Base-by-base conservation (phyloP, 352 stramenopile species). In the Phytopythium montanum region DNA sequence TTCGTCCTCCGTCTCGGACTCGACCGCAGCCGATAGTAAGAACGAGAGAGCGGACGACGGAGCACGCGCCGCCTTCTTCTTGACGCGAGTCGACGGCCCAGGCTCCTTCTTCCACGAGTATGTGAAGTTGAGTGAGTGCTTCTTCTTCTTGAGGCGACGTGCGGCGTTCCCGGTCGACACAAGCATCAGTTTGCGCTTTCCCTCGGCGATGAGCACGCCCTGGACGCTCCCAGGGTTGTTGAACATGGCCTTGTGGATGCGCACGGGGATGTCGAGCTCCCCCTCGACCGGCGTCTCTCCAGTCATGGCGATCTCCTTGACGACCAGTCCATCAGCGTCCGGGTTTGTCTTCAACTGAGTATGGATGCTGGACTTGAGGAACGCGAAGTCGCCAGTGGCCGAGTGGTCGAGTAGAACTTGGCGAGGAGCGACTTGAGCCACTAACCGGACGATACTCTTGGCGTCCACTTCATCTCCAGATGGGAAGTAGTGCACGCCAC, bases 241-340 rank as follows among this genome's bases (percentile, higher is more conserved):
- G 48, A 94, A 90, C 77, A 94, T 90, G 25, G 82, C 80, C 65
- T 91, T 92, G 68, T 94, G 85, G 53, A 94, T 92, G 13, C 81
- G 79, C 28, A 94, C 44, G n/a, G 82, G 80, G 50, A 93, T 89
- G 12, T 88, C 72, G 1, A 65, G 66, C 25, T 62, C 55, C 33
- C 70, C 63, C 51, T 82, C 62, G n/a, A 87, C 64, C 7, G 59
- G 10, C n/a, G 72, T 84, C 44, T 70, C 60, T 14, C 66, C 68
- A 14, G 66, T 39, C 10, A 59, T 23, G 23, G 65, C 51, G 36
- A 87, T 68, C 23, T 73, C 72, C 31, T 75, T 72, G 46, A 78
- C 66, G 2, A 60, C 31, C 10, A 72, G 42, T 3, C 50, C 44
- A 18, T 65, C 65, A 23, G 70, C 54, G 53, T 39, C 62, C 12